These are phyloP conservation scores for Chiua sp. DNA, from an alignment of 1,284 basidiomycete genomes.

Conservation along the genomic window DNA sequence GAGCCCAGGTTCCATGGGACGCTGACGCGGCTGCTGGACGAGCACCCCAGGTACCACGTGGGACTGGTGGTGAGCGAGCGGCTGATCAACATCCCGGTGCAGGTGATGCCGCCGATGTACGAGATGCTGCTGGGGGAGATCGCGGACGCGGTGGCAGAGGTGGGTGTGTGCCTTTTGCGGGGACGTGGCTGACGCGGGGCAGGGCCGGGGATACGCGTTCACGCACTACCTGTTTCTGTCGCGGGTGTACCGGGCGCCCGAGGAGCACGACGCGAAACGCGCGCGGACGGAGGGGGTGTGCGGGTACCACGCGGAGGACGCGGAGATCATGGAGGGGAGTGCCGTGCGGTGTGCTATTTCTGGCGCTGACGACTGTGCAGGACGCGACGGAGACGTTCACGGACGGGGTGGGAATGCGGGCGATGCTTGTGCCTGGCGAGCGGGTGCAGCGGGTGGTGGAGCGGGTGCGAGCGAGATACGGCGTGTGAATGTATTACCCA, in stretches of 20 bases:
- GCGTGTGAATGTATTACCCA: too few species aligned
- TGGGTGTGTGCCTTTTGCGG: constrained; percentile 37
- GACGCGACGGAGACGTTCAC: constrained; percentile 64
- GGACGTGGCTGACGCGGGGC: not conserved
- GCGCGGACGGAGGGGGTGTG: constrained; percentile 64
- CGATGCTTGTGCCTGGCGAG: constrained; percentile 70
- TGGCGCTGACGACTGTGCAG: constrained; percentile 41
- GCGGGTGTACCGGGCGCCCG: constrained; percentile 60
- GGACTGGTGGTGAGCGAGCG: constrained; percentile 87
- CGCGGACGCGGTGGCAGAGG: constrained; percentile 68
- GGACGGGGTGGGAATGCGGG: constrained; percentile 57
- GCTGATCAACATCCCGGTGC: constrained; percentile 91
- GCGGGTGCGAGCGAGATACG: constrained; percentile 43
- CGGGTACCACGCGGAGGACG: constrained; percentile 89
- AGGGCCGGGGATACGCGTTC: constrained; percentile 76
- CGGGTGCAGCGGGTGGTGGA: constrained; percentile 47
- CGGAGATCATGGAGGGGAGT: constrained; percentile 68
- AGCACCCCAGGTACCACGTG: constrained; percentile 51
- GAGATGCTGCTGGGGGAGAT: constrained; percentile 85
- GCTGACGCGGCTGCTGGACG: constrained; percentile 49
- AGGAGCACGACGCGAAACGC: constrained; percentile 33
- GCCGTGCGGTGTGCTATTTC: too few species aligned
- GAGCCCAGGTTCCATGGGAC: constrained; percentile 56
- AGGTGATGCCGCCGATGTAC: constrained; percentile 90
- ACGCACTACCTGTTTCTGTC: constrained; percentile 77